Percentiles rank a stretch among this genome's conserved stretches.
Conservation (phyloP, 345 rosid species). For the Citrus unshiu region DNA sequence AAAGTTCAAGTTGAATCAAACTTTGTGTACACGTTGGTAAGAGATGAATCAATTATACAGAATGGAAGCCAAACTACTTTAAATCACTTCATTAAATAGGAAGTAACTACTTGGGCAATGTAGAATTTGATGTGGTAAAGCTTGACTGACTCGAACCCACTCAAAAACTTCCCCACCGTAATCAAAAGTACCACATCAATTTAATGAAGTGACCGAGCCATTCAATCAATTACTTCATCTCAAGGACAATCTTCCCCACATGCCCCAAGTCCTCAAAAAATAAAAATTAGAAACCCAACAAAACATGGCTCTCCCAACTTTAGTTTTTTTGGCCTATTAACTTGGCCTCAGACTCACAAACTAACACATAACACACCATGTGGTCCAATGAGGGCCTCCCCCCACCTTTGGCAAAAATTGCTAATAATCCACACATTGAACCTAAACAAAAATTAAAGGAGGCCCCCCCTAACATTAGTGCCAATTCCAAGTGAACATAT, state of each 20-base stretch:
- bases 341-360: conserved; percentile 2
- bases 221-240: background rate
- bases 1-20: too few species aligned
- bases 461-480: conserved; percentile 6
- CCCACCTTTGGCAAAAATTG: background rate
- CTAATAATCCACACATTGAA: conserved; percentile 19
- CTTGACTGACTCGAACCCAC: background rate
- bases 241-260: conserved; percentile 1
- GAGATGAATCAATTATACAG: too few species aligned
- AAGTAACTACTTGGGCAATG: background rate
- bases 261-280: background rate
- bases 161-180: background rate
- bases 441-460: background rate
- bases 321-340: conserved; percentile 4
- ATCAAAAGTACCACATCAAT: background rate
- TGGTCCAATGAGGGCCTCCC: conserved; percentile 16
- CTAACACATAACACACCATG: background rate
- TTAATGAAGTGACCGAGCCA: background rate
- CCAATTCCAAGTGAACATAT: conserved; percentile 11
- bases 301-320: conserved; percentile 3
- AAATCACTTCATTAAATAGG: too few species aligned
- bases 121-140: background rate
- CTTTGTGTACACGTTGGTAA: too few species aligned
- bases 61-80: too few species aligned
- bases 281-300: background rate